phyloP scores from a whole-genome alignment of 2,329 filamentous ascomycete species.

The Fusarium beomiforme region DNA sequence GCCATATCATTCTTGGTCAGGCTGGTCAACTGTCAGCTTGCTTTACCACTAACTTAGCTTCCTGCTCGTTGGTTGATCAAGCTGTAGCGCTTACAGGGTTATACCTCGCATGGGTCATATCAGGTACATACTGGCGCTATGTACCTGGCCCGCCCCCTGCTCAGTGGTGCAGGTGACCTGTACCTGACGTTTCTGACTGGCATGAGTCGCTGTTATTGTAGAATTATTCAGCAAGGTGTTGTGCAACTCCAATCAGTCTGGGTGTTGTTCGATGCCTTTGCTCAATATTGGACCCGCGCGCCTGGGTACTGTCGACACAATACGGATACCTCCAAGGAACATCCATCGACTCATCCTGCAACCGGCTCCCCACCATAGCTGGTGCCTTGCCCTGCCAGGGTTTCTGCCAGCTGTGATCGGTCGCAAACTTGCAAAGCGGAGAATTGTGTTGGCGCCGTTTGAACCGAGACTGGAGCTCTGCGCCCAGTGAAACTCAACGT shows the following conservation, averaged over 20 bases:
- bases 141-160: conserved; percentile 49
- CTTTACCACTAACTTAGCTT: conserved; percentile 22
- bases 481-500: conserved; percentile 25
- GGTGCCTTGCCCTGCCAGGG: conserved; percentile 20
- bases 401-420: conserved; percentile 18
- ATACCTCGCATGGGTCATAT: conserved; percentile 40
- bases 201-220: conserved; percentile 21
- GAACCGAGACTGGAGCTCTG: conserved; percentile 13
- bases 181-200: conserved; percentile 48
- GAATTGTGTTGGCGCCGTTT: conserved; percentile 28
- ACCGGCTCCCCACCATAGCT: conserved; percentile 23
- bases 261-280: conserved; percentile 8
- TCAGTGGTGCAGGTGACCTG: conserved; percentile 50
- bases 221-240: conserved; percentile 33
- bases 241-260: conserved; percentile 20
- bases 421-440: conserved; percentile 33
- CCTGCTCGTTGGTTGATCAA: conserved; percentile 30
- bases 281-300: conserved; percentile 20
- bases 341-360: conserved; percentile 20
- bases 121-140: conserved; percentile 45
- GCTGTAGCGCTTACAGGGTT: conserved; percentile 38
- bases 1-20: conserved; percentile 2
- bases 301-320: conserved; percentile 24
- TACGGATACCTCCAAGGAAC: conserved; percentile 21
- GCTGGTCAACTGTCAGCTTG: conserved; percentile 27